phyloP scores from a whole-genome alignment of 2,329 filamentous ascomycete species.

The Apiospora arundinis region DNA sequence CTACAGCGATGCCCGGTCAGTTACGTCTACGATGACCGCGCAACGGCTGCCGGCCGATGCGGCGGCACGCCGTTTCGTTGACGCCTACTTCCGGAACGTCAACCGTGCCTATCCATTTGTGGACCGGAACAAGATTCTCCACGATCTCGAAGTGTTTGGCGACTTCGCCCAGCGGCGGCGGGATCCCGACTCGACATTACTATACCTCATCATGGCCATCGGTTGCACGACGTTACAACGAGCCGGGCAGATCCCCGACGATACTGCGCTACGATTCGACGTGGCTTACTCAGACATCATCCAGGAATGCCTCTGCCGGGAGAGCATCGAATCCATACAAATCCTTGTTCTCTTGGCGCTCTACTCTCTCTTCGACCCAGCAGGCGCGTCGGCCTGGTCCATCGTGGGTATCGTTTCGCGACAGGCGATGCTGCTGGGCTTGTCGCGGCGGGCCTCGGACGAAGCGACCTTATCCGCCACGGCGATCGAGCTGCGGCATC shows the following conservation, averaged over 20 bases:
- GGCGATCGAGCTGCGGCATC: conserved; percentile 43
- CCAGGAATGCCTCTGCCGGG: conserved; percentile 45
- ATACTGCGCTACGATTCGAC: conserved; percentile 41
- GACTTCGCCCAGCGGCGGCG: conserved; percentile 33
- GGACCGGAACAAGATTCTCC: conserved; percentile 43
- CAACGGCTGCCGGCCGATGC: conserved; percentile 32
- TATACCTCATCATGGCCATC: conserved; percentile 54
- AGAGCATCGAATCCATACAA: conserved; percentile 46
- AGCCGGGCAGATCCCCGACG: conserved; percentile 47
- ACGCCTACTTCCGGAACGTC: conserved; percentile 53
- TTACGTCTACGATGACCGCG: conserved; percentile 8
- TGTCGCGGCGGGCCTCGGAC: conserved; percentile 41
- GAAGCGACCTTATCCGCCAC: conserved; percentile 35
- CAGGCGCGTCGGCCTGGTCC: conserved; percentile 46
- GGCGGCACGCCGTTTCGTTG: conserved; percentile 43
- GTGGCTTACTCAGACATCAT: conserved; percentile 49
- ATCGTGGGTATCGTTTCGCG: conserved; percentile 49
- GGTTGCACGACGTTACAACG: conserved; percentile 51
- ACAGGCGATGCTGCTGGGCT: conserved; percentile 46
- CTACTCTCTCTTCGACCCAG: conserved; percentile 51
- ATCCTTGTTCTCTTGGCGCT: conserved; percentile 49
- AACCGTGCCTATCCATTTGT: conserved; percentile 54
- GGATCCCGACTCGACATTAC: conserved; percentile 42
- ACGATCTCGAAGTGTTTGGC: conserved; percentile 41
- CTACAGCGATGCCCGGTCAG: conserved; percentile 10